These are phyloP conservation scores for Tylopilus intermedius DNA, from an alignment of 768 basidiomycete species.

Conservation along the genomic window DNA sequence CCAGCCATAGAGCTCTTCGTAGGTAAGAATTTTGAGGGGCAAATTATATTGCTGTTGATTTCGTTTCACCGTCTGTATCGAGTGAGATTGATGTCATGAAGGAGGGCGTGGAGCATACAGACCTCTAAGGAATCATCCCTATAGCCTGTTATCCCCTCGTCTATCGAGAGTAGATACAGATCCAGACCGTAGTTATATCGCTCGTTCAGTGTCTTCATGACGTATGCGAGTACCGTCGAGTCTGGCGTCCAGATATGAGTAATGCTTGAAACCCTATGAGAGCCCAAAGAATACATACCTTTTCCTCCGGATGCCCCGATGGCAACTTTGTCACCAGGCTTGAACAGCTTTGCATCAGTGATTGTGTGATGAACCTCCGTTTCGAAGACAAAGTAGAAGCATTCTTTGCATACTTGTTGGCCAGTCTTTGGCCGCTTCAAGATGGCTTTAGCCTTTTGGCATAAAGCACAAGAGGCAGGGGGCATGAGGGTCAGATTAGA, in stretches of 20 bases:
- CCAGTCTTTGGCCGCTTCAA: slow-evolving; percentile 94
- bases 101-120: slow-evolving; percentile 6
- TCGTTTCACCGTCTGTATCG: slow-evolving; percentile 84
- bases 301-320: slow-evolving; percentile 99
- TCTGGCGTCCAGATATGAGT: slow-evolving; percentile 44
- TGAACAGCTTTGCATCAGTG: slow-evolving; percentile 75
- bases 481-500: slow-evolving; percentile 49
- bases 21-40: slow-evolving; percentile 93
- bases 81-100: slow-evolving; percentile 3
- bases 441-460: slow-evolving; percentile 73
- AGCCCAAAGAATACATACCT: slow-evolving; percentile 44
- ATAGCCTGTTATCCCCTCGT: slow-evolving; percentile 98
- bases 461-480: slow-evolving; percentile 73
- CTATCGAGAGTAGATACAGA: slow-evolving; percentile 90
- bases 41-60: slow-evolving; percentile 94
- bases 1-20: slow-evolving; percentile 97
- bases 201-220: slow-evolving; percentile 93
- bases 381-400: slow-evolving; percentile 97
- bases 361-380: slow-evolving; percentile 98
- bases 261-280: not conserved
- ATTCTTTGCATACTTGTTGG: slow-evolving; percentile 93
- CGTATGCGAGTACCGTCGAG: slow-evolving; percentile 95
- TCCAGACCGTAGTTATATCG: slow-evolving; percentile 90
- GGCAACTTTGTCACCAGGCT: slow-evolving; percentile 85
- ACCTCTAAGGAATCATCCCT: slow-evolving; percentile 96